Percentiles rank a stretch among this genome's conserved stretches.
phyloP scores from a whole-genome alignment of 2,329 filamentous ascomycete genomes.

The Epichloe hybrida region DNA sequence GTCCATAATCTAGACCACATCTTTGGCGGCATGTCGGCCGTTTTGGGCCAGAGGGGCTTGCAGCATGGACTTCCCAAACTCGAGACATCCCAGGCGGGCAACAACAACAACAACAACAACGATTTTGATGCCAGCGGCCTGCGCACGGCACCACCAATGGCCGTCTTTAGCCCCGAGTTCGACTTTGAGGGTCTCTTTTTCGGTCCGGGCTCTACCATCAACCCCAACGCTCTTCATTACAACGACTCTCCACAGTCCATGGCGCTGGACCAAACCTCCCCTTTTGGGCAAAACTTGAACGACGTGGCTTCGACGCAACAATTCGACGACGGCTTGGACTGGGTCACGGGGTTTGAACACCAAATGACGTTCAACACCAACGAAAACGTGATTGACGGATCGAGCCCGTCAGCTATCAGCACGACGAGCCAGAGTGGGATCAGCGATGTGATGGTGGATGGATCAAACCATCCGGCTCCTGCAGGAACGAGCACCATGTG shows the following conservation, averaged over 20 bases:
- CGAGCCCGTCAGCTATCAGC: constrained; percentile 91
- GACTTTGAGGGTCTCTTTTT: constrained; percentile 46
- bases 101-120: constrained; percentile 41
- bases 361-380: constrained; percentile 57
- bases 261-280: constrained; percentile 47
- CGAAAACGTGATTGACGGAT: constrained; percentile 78
- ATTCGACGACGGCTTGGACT: constrained; percentile 72
- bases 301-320: constrained; percentile 44
- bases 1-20: constrained; percentile 46
- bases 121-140: constrained; percentile 51
- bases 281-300: constrained; percentile 42
- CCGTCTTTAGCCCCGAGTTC: constrained; percentile 47
- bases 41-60: constrained; percentile 52
- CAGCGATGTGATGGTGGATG: constrained; percentile 85
- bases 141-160: constrained; percentile 59
- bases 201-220: constrained; percentile 51
- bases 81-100: constrained; percentile 59
- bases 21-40: constrained; percentile 59
- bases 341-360: constrained; percentile 68
- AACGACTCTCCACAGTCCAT: constrained; percentile 61
- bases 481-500: constrained; percentile 48
- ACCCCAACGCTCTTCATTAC: constrained; percentile 68
- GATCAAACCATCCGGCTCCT: constrained; percentile 49
- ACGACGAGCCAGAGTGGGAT: constrained; percentile 84
- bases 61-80: constrained; percentile 64